Evolutionary conservation across 805 yeast species (phyloP).

Genomic region (Ogataea neopini): DNA sequence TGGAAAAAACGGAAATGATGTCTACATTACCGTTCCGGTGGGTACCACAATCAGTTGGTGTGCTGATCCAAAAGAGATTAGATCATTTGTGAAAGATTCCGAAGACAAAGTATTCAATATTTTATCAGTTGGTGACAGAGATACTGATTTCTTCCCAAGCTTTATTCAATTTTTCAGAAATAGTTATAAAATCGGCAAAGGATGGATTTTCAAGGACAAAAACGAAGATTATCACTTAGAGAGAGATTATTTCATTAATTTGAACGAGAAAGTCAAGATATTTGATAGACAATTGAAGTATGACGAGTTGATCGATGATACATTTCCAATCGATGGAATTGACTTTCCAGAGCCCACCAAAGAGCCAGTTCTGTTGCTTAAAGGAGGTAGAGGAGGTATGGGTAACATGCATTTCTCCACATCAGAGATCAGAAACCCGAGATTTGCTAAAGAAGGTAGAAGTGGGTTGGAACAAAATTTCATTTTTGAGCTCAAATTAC

Average conservation of each 20-base stretch:
- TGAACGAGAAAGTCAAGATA: conserved; percentile 62
- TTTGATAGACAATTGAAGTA: conserved; percentile 61
- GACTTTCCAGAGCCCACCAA: conserved; percentile 65
- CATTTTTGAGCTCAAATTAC: conserved; percentile 77
- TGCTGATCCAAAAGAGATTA: conserved; percentile 61
- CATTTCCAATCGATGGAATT: conserved; percentile 78
- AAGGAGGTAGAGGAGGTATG: conserved; percentile 92
- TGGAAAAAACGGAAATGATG: conserved; percentile 82
- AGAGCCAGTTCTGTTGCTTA: conserved; percentile 66
- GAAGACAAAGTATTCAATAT: conserved; percentile 30
- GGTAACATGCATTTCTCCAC: conserved; percentile 96
- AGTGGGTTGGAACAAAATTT: conserved; percentile 64
- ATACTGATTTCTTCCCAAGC: conserved; percentile 33
- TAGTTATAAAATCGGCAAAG: conserved; percentile 67
- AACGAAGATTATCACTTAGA: conserved; percentile 68
- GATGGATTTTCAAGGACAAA: conserved; percentile 86
- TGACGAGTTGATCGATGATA: conserved; percentile 63
- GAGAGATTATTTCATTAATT: conserved; percentile 63
- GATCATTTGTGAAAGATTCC: conserved; percentile 20
- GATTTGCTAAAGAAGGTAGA: conserved; percentile 84
- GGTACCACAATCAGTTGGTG: conserved; percentile 89
- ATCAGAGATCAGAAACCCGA: conserved; percentile 79
- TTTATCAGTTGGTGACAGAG: conserved; percentile 27
- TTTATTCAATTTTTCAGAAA: conserved; percentile 64
- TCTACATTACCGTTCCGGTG: conserved; percentile 82